Base-by-base conservation (phyloP, 495 filamentous ascomycete genomes). In the Trichoderma reesei region DNA sequence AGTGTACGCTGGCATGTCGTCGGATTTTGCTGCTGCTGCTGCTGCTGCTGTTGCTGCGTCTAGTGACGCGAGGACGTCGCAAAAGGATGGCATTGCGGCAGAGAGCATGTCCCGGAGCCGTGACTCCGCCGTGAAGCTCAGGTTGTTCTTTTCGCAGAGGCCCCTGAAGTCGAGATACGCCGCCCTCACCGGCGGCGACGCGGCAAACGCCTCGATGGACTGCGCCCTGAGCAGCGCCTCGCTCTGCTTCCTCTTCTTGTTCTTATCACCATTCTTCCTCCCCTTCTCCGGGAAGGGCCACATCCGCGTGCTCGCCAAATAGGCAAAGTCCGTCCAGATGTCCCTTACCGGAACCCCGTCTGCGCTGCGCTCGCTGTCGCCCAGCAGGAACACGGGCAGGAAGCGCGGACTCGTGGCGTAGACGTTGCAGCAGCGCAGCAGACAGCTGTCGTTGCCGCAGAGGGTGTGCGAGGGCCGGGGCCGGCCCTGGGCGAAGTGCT, bases 341-440 rank as follows among this genome's bases (percentile, higher is more conserved):
- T 56, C 31, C 26, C 16, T 56, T 3, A 56, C 51, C 2, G 6
- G 51, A n/a, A 56, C 9, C 11, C 26, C 51, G 14, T 56, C 51
- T 9, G 11, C 31, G 26, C 51, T 56, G 9, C 10, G 14, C 9
- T 56, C 51, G 9, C 14, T 56, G 26, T 56, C 51, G 26, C 10
- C 20, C 3, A 56, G 51, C 9, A 56, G 20, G 26, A 13, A 56
- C 9, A 6, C 11, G 20, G 51, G 26, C 6, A 56, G 44, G 20
- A 18, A 26, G 44, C 9, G 9, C 16, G 26, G 20, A 9, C 4
- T 34, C 3, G 51, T 31, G 26, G 33, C 9, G 44, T 7, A 48
- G 9, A 33, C 26, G 51, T n/a, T 18, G 51, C 51, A 56, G 51
- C 51, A 56, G 51, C 51, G 51, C 51, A 56, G 51, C 26, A 34